phyloP scores from a whole-genome alignment of 1,139 yeast genomes.

The Yamadazyma pseudoaaseri region DNA sequence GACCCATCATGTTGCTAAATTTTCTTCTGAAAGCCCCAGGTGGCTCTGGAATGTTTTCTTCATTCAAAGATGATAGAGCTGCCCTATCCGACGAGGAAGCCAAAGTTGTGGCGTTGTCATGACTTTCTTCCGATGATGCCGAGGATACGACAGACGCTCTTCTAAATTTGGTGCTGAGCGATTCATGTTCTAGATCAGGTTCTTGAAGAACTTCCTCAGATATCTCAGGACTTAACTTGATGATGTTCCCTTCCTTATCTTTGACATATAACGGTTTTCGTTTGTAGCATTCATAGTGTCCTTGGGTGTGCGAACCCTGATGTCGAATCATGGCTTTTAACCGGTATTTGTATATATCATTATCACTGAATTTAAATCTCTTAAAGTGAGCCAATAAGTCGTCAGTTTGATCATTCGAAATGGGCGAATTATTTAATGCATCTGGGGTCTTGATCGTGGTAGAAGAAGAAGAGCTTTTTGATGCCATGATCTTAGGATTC shows the following conservation, averaged over 20 bases:
- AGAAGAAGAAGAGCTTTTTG: slow-evolving; percentile 15
- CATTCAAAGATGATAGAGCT: slow-evolving; percentile 15
- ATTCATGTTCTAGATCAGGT: not conserved
- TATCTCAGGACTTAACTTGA: slow-evolving; percentile 49
- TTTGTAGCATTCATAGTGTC: slow-evolving; percentile 84
- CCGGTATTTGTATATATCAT: slow-evolving; percentile 51
- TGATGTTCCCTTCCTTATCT: slow-evolving; percentile 44
- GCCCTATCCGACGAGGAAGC: slow-evolving; percentile 11
- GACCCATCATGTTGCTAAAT: slow-evolving; percentile 42
- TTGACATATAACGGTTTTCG: slow-evolving; percentile 64
- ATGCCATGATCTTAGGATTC: slow-evolving; percentile 7
- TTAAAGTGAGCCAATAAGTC: slow-evolving; percentile 39
- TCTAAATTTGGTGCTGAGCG: slow-evolving; percentile 8
- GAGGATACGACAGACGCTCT: slow-evolving; percentile 11
- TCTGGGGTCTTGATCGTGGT: slow-evolving; percentile 20
- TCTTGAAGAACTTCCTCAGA: slow-evolving; percentile 25
- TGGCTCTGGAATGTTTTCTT: slow-evolving; percentile 20
- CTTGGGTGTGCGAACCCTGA: slow-evolving; percentile 84
- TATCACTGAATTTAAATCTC: slow-evolving; percentile 42
- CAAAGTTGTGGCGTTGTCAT: slow-evolving; percentile 7
- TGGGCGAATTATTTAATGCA: slow-evolving; percentile 36
- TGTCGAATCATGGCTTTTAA: slow-evolving; percentile 78
- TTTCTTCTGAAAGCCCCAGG: slow-evolving; percentile 33
- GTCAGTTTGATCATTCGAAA: slow-evolving; percentile 38
- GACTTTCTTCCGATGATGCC: slow-evolving; percentile 8